Evolutionary conservation across 768 basidiomycete species (phyloP).

Genomic region (Tricholoma bakamatsutake): DNA sequence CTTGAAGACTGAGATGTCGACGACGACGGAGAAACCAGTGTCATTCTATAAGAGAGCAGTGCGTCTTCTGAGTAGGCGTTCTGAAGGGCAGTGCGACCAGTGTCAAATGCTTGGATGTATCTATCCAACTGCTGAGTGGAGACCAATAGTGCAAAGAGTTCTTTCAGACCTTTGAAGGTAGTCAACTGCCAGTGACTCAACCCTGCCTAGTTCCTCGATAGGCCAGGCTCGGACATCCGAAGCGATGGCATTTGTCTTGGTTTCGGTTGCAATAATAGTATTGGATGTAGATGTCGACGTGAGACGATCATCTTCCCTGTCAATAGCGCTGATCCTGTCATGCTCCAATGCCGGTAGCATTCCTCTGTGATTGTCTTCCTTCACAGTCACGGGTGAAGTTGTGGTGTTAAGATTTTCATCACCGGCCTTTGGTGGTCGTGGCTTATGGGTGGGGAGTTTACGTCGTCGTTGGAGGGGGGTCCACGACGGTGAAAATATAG

Average conservation of each 20-base stretch:
- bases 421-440: background rate
- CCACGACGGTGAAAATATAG: background rate
- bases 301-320: background rate
- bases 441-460: background rate
- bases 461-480: background rate
- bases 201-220: constrained; percentile 1
- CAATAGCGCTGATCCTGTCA: background rate
- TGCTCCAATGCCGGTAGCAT: background rate
- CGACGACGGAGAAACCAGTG: background rate
- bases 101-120: constrained; percentile 23
- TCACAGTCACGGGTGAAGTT: background rate
- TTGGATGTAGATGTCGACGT: background rate
- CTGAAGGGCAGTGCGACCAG: constrained; percentile 17
- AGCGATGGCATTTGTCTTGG: background rate
- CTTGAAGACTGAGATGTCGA: background rate
- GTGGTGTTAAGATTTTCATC: background rate
- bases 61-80: constrained; percentile 24
- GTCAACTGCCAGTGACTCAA: constrained; percentile 11
- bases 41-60: constrained; percentile 18
- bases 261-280: background rate
- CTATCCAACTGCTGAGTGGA: constrained; percentile 5
- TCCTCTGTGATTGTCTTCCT: background rate
- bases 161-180: constrained; percentile 9
- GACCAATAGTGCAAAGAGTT: background rate
- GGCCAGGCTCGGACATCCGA: constrained; percentile 1